phyloP scores from a whole-genome alignment of 345 rosid genomes.

The Draba incana region DNA sequence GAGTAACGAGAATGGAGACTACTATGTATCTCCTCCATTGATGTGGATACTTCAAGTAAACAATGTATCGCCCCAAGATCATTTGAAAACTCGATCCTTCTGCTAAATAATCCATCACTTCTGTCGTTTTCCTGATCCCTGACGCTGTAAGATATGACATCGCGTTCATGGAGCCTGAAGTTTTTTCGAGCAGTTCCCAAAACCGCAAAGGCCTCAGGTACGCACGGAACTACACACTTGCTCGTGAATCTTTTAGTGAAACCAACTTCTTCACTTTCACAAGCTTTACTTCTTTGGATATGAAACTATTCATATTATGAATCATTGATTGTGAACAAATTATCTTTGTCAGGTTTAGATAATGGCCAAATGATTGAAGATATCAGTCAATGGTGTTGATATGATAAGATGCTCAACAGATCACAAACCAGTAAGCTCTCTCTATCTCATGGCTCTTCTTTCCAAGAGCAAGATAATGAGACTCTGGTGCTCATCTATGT shows the following conservation, averaged over 20 bases:
- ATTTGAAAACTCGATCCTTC: slow-evolving; percentile 11
- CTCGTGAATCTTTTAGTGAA: not conserved
- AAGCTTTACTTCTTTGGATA: slow-evolving; percentile 2
- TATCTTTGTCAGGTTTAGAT: slow-evolving; percentile 18
- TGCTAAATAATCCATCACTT: slow-evolving; percentile 5
- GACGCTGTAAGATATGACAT: slow-evolving; percentile 5
- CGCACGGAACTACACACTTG: slow-evolving; percentile 9
- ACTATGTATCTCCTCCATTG: not conserved
- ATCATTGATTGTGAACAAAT: not conserved
- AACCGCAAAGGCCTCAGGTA: slow-evolving; percentile 8
- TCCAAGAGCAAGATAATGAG: slow-evolving; percentile 10
- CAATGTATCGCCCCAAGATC: slow-evolving; percentile 2
- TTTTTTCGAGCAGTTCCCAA: slow-evolving; percentile 4
- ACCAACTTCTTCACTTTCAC: not conserved
- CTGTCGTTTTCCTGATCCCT: slow-evolving; percentile 4
- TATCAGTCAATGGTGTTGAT: slow-evolving; percentile 18
- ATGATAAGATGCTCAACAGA: slow-evolving; percentile 33
- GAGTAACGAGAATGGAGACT: slow-evolving; percentile 16
- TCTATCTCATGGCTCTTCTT: slow-evolving; percentile 18
- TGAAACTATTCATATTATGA: not conserved
- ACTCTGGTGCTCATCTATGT: not conserved
- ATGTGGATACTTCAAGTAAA: slow-evolving; percentile 16
- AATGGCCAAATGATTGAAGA: slow-evolving; percentile 3
- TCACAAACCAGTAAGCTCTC: slow-evolving; percentile 19
- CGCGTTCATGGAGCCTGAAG: slow-evolving; percentile 16